Conservation (phyloP, 495 filamentous ascomycete genomes). For the Tetracladium setigerum region DNA sequence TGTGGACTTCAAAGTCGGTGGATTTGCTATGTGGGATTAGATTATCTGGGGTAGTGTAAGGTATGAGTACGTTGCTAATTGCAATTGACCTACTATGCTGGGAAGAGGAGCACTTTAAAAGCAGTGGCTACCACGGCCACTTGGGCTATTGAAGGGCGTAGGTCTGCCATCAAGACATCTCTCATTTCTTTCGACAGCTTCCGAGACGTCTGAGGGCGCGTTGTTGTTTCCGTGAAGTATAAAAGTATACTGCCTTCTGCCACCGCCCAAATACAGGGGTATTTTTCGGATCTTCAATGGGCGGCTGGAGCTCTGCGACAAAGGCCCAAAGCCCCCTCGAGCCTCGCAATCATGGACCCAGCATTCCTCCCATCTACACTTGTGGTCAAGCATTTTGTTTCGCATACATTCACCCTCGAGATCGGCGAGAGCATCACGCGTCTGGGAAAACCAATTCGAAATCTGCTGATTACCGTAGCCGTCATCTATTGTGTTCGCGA, state of each 20-base stretch:
- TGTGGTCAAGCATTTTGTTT: slow-evolving; percentile 18
- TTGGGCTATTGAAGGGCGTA: slow-evolving; percentile 79
- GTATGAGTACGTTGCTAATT: background rate
- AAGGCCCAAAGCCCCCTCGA: background rate
- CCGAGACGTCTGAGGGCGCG: background rate
- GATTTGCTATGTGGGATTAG: slow-evolving; percentile 64
- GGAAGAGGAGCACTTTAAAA: slow-evolving; percentile 89
- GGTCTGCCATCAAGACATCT: slow-evolving; percentile 58
- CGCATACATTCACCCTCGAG: slow-evolving; percentile 21
- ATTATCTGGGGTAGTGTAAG: background rate
- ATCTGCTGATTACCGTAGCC: slow-evolving; percentile 11
- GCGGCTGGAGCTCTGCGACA: background rate
- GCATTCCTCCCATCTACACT: slow-evolving; percentile 21
- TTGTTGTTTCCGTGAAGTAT: background rate
- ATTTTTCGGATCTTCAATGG: background rate
- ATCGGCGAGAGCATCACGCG: slow-evolving; percentile 16
- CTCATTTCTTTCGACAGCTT: background rate
- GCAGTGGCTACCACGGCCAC: slow-evolving; percentile 81
- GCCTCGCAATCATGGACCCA: slow-evolving; percentile 14
- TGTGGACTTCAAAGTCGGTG: slow-evolving; percentile 98
- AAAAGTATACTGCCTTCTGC: background rate
- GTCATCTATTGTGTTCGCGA: slow-evolving; percentile 14
- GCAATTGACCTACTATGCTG: slow-evolving; percentile 72
- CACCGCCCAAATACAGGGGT: background rate
- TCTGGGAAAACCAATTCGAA: slow-evolving; percentile 19